phyloP scores from a whole-genome alignment of 768 basidiomycete genomes.

The Pisolithus marmoratus region DNA sequence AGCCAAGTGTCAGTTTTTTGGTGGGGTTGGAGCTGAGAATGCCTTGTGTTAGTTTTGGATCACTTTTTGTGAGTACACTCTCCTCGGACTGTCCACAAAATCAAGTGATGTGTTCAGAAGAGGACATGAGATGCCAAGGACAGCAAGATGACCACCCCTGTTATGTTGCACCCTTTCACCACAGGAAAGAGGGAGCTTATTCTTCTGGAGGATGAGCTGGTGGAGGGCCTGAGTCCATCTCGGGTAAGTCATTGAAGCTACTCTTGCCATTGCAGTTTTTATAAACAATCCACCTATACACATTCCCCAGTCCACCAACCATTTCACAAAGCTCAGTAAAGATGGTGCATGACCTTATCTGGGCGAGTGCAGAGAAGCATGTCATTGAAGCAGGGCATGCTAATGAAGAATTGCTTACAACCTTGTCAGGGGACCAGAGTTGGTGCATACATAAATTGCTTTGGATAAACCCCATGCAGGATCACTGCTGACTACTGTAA shows the following conservation, averaged over 20 bases:
- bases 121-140: slow-evolving; percentile 41
- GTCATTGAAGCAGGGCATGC: slow-evolving; percentile 40
- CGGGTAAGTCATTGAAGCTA: slow-evolving; percentile 11
- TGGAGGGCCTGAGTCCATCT: slow-evolving; percentile 16
- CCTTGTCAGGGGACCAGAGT: slow-evolving; percentile 70
- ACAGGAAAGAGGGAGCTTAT: slow-evolving; percentile 18
- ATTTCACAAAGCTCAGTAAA: slow-evolving; percentile 35
- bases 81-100: not conserved
- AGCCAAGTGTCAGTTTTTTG: slow-evolving; percentile 49
- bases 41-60: slow-evolving; percentile 64
- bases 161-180: slow-evolving; percentile 37
- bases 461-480: too few relatives aligned
- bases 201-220: slow-evolving; percentile 12
- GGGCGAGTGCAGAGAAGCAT: slow-evolving; percentile 60
- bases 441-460: slow-evolving; percentile 45
- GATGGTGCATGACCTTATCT: slow-evolving; percentile 42
- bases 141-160: slow-evolving; percentile 36
- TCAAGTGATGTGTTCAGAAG: slow-evolving; percentile 27
- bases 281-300: slow-evolving; percentile 35
- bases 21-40: slow-evolving; percentile 52
- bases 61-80: slow-evolving; percentile 50
- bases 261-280: slow-evolving; percentile 2
- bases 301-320: slow-evolving; percentile 50
- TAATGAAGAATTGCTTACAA: slow-evolving; percentile 49
- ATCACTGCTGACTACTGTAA: slow-evolving; percentile 26